phyloP scores from a whole-genome alignment of 2,329 filamentous ascomycete genomes.

The Hypoxylon sp. region DNA sequence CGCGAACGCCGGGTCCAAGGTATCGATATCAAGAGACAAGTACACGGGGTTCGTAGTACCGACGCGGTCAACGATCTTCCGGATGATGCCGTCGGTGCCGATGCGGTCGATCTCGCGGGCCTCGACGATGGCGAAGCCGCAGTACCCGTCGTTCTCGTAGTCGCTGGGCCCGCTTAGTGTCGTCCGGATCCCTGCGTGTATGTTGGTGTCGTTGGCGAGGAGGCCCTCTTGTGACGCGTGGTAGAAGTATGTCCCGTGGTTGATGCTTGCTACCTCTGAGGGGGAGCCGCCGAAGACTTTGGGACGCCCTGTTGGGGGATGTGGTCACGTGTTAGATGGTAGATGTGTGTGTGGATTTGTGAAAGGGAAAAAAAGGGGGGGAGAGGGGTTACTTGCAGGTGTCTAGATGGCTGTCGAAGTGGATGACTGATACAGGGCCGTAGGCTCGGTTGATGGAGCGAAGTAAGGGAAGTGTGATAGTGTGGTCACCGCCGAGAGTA shows the following conservation, averaged over 20 bases:
- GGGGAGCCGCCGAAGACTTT: slow-evolving; percentile 90
- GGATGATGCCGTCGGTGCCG: slow-evolving; percentile 79
- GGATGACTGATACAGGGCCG: slow-evolving; percentile 73
- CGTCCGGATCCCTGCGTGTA: slow-evolving; percentile 89
- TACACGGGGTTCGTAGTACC: slow-evolving; percentile 83
- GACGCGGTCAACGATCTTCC: slow-evolving; percentile 81
- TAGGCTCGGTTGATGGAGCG: slow-evolving; percentile 73
- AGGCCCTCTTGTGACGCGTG: slow-evolving; percentile 84
- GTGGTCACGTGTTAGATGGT: slow-evolving; percentile 4
- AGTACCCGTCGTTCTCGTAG: slow-evolving; percentile 89
- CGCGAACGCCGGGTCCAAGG: slow-evolving; percentile 86
- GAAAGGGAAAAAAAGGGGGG: slow-evolving; percentile 52
- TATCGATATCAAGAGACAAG: slow-evolving; percentile 88
- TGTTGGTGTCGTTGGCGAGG: slow-evolving; percentile 85
- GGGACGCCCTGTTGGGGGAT: slow-evolving; percentile 75
- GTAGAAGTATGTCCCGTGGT: slow-evolving; percentile 92
- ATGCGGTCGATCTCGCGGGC: slow-evolving; percentile 70
- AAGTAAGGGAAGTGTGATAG: slow-evolving; percentile 72
- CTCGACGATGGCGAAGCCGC: slow-evolving; percentile 86
- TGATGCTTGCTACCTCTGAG: slow-evolving; percentile 81
- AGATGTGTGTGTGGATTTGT: slow-evolving; percentile 9
- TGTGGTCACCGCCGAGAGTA: slow-evolving; percentile 78
- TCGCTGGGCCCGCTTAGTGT: slow-evolving; percentile 84
- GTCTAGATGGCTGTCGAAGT: slow-evolving; percentile 76
- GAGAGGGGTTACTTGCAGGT: slow-evolving; percentile 66